A percentile compares a stretch with the other conserved stretches of the same genome.
These are phyloP conservation scores for Neurospora sp. DNA, from an alignment of 2,329 filamentous ascomycete genomes.

Conservation along the genomic window DNA sequence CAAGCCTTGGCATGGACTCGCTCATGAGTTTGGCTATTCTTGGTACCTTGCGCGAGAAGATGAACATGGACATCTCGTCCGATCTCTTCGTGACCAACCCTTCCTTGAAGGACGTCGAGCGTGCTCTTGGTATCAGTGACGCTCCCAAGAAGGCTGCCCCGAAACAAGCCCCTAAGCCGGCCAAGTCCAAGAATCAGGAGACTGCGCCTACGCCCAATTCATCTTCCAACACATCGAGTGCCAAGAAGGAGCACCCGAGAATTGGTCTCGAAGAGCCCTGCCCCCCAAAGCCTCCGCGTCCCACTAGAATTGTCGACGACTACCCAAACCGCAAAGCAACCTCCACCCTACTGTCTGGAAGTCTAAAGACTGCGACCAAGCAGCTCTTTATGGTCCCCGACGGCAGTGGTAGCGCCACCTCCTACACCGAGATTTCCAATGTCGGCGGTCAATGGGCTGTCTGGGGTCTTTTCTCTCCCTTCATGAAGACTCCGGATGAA, in stretches of 20 bases:
- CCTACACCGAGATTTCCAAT: slow-evolving; percentile 51
- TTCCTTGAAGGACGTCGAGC: slow-evolving; percentile 55
- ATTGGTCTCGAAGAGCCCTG: slow-evolving; percentile 18
- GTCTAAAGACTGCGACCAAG: slow-evolving; percentile 34
- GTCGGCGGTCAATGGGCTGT: slow-evolving; percentile 36
- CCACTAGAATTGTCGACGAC: slow-evolving; percentile 28
- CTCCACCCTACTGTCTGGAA: slow-evolving; percentile 40
- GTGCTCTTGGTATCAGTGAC: slow-evolving; percentile 44
- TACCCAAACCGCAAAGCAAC: slow-evolving; percentile 41
- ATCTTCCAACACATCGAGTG: background rate
- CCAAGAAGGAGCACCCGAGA: slow-evolving; percentile 13
- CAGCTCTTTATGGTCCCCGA: slow-evolving; percentile 46
- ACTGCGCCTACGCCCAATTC: slow-evolving; percentile 10
- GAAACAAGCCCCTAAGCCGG: slow-evolving; percentile 22
- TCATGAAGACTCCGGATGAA: slow-evolving; percentile 58
- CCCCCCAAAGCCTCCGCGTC: slow-evolving; percentile 28
- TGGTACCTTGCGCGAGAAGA: slow-evolving; percentile 43
- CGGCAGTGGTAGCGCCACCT: slow-evolving; percentile 52
- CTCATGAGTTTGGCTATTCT: slow-evolving; percentile 47
- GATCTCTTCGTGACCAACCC: slow-evolving; percentile 53
- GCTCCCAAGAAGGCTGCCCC: slow-evolving; percentile 26
- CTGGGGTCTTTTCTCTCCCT: slow-evolving; percentile 56
- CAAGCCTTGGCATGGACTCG: slow-evolving; percentile 49
- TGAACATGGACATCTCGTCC: slow-evolving; percentile 42
- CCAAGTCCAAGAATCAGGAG: slow-evolving; percentile 15